These are phyloP conservation scores for Colletotrichum godetiae DNA, from an alignment of 2,329 filamentous ascomycete species.

Conservation along the genomic window DNA sequence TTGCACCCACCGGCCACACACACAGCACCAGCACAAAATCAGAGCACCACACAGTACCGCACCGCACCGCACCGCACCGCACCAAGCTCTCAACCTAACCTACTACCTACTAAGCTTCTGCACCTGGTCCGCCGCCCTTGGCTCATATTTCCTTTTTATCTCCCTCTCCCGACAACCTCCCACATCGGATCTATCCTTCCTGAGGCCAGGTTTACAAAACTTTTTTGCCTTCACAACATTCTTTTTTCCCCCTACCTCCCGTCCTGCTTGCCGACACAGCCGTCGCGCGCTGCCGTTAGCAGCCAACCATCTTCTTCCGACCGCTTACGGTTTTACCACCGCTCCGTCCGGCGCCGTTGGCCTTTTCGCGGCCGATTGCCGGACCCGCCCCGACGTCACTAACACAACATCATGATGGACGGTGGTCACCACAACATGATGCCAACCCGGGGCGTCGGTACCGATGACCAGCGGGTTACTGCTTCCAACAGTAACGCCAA, in stretches of 20 bases:
- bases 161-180: constrained; percentile 28
- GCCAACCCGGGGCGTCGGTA: constrained; percentile 11
- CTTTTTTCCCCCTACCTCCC: not conserved
- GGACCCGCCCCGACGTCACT: constrained; percentile 34
- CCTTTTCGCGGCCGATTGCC: constrained; percentile 24
- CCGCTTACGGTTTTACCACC: not conserved
- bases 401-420: not conserved
- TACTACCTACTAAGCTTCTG: not conserved
- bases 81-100: too few relatives aligned
- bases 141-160: constrained; percentile 22
- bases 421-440: not conserved
- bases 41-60: too few relatives aligned
- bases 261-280: not conserved
- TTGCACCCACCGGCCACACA: not conserved
- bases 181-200: constrained; percentile 19
- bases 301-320: constrained; percentile 10
- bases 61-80: too few relatives aligned
- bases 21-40: too few relatives aligned
- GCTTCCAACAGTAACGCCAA: constrained; percentile 1
- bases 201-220: constrained; percentile 9
- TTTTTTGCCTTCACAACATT: not conserved
- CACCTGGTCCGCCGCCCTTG: constrained; percentile 1
- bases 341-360: constrained; percentile 27
- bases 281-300: constrained; percentile 2
- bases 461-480: constrained; percentile 13